These are phyloP conservation scores for Dothideomycetes sp. DNA, from an alignment of 2,329 filamentous ascomycete genomes.

Conservation along the genomic window DNA sequence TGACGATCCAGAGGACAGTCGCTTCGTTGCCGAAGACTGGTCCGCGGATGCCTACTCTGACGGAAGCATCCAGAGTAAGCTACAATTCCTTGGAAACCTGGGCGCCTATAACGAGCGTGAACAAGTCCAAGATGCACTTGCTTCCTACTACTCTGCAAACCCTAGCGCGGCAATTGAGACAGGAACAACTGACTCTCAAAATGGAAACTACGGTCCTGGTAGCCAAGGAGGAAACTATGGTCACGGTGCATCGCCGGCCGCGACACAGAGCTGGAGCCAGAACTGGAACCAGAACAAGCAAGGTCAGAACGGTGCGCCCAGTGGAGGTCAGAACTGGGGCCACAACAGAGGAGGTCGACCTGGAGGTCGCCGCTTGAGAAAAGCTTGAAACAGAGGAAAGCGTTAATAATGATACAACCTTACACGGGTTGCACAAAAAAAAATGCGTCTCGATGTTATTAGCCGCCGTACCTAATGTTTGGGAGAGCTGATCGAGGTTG, in stretches of 20 bases:
- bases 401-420: no score
- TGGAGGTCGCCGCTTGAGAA: no score
- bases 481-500: no score
- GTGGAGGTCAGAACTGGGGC: background rate
- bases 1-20: slow-evolving; percentile 17
- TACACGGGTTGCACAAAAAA: no score
- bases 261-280: no score
- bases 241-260: no score
- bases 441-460: no score
- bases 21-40: slow-evolving; percentile 19
- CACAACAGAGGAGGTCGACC: background rate
- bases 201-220: background rate
- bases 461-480: no score
- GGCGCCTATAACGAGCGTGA: slow-evolving; percentile 12
- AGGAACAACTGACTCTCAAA: background rate
- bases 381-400: no score
- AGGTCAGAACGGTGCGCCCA: background rate
- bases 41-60: slow-evolving; percentile 1
- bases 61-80: slow-evolving; percentile 4
- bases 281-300: background rate
- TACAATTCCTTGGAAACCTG: slow-evolving; percentile 11
- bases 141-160: slow-evolving; percentile 6
- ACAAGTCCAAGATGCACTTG: slow-evolving; percentile 1
- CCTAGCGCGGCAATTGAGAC: slow-evolving; percentile 3
- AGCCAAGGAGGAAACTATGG: no score